A percentile compares a stretch with the other conserved stretches of the same genome.
phyloP scores from a whole-genome alignment of 352 stramenopile genomes.

The Phytophthora uliginosa region DNA sequence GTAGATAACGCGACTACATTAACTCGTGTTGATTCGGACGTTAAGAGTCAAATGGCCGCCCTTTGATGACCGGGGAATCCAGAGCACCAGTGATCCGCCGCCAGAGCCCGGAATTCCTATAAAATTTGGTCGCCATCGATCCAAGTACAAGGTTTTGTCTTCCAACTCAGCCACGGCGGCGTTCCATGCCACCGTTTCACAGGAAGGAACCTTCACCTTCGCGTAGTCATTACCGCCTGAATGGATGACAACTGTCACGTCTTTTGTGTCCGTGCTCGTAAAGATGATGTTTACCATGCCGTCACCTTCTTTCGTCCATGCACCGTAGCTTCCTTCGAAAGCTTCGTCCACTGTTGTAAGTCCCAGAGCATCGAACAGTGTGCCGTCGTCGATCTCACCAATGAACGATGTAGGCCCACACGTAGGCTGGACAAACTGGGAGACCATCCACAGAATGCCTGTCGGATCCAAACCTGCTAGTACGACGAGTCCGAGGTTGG shows the following conservation, averaged over 20 bases:
- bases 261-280: slow-evolving; percentile 35
- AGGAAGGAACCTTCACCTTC: slow-evolving; percentile 41
- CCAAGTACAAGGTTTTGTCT: slow-evolving; percentile 66
- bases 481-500: slow-evolving; percentile 52
- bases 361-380: slow-evolving; percentile 33
- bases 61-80: slow-evolving; percentile 40
- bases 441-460: slow-evolving; percentile 49
- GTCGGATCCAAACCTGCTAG: slow-evolving; percentile 59
- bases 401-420: slow-evolving; percentile 60
- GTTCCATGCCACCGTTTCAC: slow-evolving; percentile 46
- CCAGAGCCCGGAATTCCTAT: slow-evolving; percentile 36
- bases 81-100: slow-evolving; percentile 52
- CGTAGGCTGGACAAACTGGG: slow-evolving; percentile 71
- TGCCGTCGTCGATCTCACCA: slow-evolving; percentile 58
- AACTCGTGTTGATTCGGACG: slow-evolving; percentile 51
- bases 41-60: slow-evolving; percentile 45
- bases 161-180: slow-evolving; percentile 41
- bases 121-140: slow-evolving; percentile 59
- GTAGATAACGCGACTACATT: slow-evolving; percentile 24
- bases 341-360: slow-evolving; percentile 45
- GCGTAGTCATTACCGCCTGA: slow-evolving; percentile 44
- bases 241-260: slow-evolving; percentile 33
- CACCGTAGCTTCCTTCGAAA: slow-evolving; percentile 48
- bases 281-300: slow-evolving; percentile 47
- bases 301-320: slow-evolving; percentile 49